A percentile compares a stretch with the other conserved stretches of the same genome.
phyloP scores from a whole-genome alignment of 2,329 filamentous ascomycete species.

The Akanthomyces muscarius region DNA sequence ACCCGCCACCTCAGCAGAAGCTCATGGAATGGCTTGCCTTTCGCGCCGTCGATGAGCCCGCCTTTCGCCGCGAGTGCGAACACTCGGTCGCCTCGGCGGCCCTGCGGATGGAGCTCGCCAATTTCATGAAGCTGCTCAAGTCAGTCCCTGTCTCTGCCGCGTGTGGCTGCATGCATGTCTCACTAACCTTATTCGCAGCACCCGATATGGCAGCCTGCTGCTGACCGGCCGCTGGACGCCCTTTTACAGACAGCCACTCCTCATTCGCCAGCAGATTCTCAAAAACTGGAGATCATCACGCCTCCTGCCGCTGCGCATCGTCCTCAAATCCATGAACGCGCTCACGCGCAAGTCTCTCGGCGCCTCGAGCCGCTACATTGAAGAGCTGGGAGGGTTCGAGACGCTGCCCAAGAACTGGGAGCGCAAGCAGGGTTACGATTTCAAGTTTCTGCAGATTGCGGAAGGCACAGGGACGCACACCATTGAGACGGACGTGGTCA shows the following conservation, averaged over 20 bases:
- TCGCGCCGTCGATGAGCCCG: slow-evolving; percentile 46
- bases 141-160: slow-evolving; percentile 30
- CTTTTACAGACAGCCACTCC: slow-evolving; percentile 56
- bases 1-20: slow-evolving; percentile 38
- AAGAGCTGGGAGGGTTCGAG: slow-evolving; percentile 53
- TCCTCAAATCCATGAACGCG: slow-evolving; percentile 53
- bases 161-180: neutral
- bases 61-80: slow-evolving; percentile 48
- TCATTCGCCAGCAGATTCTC: slow-evolving; percentile 59
- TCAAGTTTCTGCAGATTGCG: slow-evolving; percentile 57
- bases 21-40: slow-evolving; percentile 52
- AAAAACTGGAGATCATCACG: slow-evolving; percentile 58
- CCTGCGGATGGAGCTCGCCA: slow-evolving; percentile 35
- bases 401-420: slow-evolving; percentile 48
- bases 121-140: slow-evolving; percentile 40
- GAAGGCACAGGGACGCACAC: slow-evolving; percentile 44
- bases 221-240: slow-evolving; percentile 65
- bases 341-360: slow-evolving; percentile 53
- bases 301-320: slow-evolving; percentile 48
- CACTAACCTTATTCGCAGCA: slow-evolving; percentile 39
- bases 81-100: slow-evolving; percentile 39
- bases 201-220: slow-evolving; percentile 57
- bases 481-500: slow-evolving; percentile 75
- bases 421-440: slow-evolving; percentile 49
- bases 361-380: slow-evolving; percentile 52